A percentile compares a stretch with the other conserved stretches of the same genome.
phyloP scores from a whole-genome alignment of 768 basidiomycete genomes.

The Suillus americanus region DNA sequence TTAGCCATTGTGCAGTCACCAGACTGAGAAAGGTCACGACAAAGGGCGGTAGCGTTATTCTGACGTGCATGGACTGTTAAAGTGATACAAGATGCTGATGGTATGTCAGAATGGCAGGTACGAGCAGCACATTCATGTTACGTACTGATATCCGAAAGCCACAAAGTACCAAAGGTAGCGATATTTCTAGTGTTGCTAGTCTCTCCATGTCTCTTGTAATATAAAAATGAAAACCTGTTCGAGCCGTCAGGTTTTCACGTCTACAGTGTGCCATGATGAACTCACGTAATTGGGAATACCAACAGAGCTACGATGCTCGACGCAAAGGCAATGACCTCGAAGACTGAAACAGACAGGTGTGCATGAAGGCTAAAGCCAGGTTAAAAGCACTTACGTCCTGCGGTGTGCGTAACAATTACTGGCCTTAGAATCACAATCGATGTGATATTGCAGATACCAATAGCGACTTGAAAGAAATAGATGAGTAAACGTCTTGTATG shows the following conservation, averaged over 20 bases:
- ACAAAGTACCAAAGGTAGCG: conserved; percentile 19
- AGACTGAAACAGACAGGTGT: conserved; percentile 13
- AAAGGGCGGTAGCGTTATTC: conserved; percentile 18
- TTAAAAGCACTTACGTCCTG: conserved; percentile 18
- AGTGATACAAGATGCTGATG: conserved; percentile 18
- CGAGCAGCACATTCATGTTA: neutral
- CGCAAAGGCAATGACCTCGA: conserved; percentile 19
- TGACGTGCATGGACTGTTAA: conserved; percentile 31
- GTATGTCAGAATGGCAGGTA: neutral
- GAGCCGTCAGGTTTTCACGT: neutral
- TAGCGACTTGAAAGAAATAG: conserved; percentile 13
- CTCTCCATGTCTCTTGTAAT: conserved; percentile 14
- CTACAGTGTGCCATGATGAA: neutral
- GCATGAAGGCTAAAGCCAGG: neutral
- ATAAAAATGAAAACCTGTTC: conserved; percentile 18
- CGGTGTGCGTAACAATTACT: conserved; percentile 21
- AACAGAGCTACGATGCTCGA: conserved; percentile 14
- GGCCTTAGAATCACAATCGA: conserved; percentile 17
- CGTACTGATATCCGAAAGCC: conserved; percentile 21
- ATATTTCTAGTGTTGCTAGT: conserved; percentile 24
- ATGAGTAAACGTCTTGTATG: conserved; percentile 1
- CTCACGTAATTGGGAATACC: conserved; percentile 23
- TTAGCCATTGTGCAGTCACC: conserved; percentile 20
- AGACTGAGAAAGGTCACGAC: conserved; percentile 28
- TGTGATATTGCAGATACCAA: conserved; percentile 15